Evolutionary conservation across 2,329 filamentous ascomycete species (phyloP).

Genomic region (Pseudogymnoascus sp.): DNA sequence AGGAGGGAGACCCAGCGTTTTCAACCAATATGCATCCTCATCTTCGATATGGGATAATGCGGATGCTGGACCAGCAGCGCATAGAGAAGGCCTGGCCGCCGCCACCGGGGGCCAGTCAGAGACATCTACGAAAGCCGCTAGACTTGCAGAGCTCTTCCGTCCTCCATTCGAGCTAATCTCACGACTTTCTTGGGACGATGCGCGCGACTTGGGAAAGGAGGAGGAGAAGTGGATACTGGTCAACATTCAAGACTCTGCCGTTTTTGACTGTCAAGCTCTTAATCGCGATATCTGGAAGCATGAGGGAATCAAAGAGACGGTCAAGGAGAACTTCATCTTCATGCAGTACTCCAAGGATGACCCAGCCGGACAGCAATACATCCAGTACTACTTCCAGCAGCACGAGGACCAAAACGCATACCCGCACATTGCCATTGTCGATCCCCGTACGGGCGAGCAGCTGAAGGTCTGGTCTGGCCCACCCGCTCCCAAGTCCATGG

Average conservation of each 20-base stretch:
- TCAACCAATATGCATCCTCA: conserved; percentile 54
- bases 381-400: conserved; percentile 80
- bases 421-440: conserved; percentile 91
- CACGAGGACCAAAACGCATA: conserved; percentile 82
- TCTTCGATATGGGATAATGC: conserved; percentile 44
- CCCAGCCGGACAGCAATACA: conserved; percentile 67
- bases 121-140: conserved; percentile 60
- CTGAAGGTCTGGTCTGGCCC: conserved; percentile 91
- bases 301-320: conserved; percentile 64
- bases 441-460: conserved; percentile 91
- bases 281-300: conserved; percentile 98
- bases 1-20: conserved; percentile 51
- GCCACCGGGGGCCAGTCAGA: conserved; percentile 61
- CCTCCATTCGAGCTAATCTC: conserved; percentile 89
- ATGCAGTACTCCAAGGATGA: conserved; percentile 89
- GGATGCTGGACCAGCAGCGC: conserved; percentile 37
- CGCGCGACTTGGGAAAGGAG: conserved; percentile 77
- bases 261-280: conserved; percentile 89
- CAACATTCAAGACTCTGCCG: conserved; percentile 86
- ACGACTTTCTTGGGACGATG: conserved; percentile 71
- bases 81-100: conserved; percentile 47
- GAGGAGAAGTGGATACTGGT: conserved; percentile 90
- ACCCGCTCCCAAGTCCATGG: conserved; percentile 65
- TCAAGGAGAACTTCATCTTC: conserved; percentile 91
- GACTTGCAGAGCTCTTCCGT: conserved; percentile 84